Percentiles rank a stretch among this genome's conserved stretches.
phyloP scores from a whole-genome alignment of 1,284 basidiomycete species.

The Ganoderma lingzhi region DNA sequence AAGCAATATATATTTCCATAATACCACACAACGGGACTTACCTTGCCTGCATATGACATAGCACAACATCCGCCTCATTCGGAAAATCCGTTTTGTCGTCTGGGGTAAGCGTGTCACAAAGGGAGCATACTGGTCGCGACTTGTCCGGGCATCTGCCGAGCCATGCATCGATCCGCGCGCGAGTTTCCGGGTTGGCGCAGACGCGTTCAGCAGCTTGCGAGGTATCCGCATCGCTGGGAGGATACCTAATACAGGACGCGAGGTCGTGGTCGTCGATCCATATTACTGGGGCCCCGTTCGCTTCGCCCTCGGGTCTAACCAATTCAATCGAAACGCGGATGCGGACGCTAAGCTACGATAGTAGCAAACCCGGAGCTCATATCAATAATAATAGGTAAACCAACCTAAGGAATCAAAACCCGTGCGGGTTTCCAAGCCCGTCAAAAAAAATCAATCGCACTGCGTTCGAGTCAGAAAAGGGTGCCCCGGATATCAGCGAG shows the following conservation, averaged over 20 bases:
- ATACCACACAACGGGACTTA: neutral
- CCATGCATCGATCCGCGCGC: neutral
- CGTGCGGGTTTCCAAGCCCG: too few species aligned
- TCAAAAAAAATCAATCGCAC: neutral
- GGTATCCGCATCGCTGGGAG: slow-evolving; percentile 15
- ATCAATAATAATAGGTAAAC: too few species aligned
- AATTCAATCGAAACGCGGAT: too few species aligned
- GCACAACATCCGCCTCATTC: slow-evolving; percentile 4
- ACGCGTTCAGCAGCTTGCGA: neutral
- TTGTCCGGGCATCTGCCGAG: neutral
- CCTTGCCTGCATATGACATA: slow-evolving; percentile 16
- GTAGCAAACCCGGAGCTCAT: too few species aligned
- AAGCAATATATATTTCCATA: neutral
- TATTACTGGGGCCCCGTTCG: too few species aligned
- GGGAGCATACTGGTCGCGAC: neutral
- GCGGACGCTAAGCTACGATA: too few species aligned
- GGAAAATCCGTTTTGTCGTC: neutral
- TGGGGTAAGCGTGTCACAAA: neutral
- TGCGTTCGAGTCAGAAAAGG: neutral
- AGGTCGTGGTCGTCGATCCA: neutral
- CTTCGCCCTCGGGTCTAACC: neutral
- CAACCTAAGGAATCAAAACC: too few species aligned
- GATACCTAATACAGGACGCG: slow-evolving; percentile 13
- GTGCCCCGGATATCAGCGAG: neutral
- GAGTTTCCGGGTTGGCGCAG: neutral